Conservation (phyloP, 1,284 basidiomycete genomes). For the Paramarasmius palmivorus region DNA sequence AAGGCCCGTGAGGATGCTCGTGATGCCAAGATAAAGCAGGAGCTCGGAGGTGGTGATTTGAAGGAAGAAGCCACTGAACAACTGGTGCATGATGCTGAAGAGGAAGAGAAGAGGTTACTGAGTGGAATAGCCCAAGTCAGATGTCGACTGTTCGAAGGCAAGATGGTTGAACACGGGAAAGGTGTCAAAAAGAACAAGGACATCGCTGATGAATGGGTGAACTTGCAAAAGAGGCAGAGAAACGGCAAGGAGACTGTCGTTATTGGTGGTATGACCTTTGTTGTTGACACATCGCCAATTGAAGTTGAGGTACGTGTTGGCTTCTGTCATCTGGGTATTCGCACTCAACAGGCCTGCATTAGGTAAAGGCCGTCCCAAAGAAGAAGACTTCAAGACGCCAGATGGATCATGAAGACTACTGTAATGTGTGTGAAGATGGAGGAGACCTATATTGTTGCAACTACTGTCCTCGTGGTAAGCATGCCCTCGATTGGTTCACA, state of each 20-base stretch:
- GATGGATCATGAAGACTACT: constrained; percentile 55
- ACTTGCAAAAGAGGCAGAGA: constrained; percentile 43
- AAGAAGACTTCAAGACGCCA: constrained; percentile 32
- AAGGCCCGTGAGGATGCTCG: constrained; percentile 37
- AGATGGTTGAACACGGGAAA: constrained; percentile 36
- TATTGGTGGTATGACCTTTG: constrained; percentile 46
- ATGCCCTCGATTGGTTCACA: background rate
- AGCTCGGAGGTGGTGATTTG: constrained; percentile 29
- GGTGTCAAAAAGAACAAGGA: constrained; percentile 35
- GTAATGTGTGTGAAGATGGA: constrained; percentile 58
- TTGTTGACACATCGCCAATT: constrained; percentile 30
- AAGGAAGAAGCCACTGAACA: constrained; percentile 27
- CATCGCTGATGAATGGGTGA: constrained; percentile 46
- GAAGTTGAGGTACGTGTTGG: constrained; percentile 26
- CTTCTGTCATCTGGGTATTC: background rate
- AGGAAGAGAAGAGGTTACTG: constrained; percentile 53
- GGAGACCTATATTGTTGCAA: constrained; percentile 51
- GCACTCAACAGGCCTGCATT: constrained; percentile 1
- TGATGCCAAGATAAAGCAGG: constrained; percentile 43
- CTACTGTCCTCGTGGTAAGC: constrained; percentile 52
- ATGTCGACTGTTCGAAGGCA: constrained; percentile 59
- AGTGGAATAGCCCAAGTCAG: constrained; percentile 57
- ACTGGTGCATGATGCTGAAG: constrained; percentile 47
- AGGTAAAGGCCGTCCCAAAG: constrained; percentile 6
- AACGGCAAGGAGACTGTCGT: constrained; percentile 36